Conservation (phyloP, 202 grass and related monocot genomes). For the Saccharum hybrid region DNA sequence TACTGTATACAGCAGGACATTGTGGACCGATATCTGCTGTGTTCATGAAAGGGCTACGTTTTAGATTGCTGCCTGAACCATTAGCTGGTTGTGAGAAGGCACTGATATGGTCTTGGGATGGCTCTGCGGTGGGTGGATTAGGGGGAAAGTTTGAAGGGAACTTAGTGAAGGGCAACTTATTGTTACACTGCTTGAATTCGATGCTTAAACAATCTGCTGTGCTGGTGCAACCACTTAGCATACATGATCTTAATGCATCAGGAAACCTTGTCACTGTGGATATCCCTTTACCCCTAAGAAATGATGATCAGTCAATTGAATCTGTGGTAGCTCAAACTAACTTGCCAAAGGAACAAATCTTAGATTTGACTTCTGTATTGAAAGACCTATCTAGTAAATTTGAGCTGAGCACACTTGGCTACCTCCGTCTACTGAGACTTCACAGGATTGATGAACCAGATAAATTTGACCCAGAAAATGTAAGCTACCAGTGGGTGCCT, state of each 20-base stretch:
- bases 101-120: constrained; percentile 97
- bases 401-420: constrained; percentile 76
- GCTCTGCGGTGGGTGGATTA: constrained; percentile 73
- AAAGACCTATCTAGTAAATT: constrained; percentile 69
- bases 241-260: constrained; percentile 74
- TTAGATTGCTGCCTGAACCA: constrained; percentile 84
- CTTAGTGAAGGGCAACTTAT: constrained; percentile 91
- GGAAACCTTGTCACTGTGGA: constrained; percentile 81
- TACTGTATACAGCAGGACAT: constrained; percentile 72
- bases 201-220: constrained; percentile 89
- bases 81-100: constrained; percentile 90
- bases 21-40: constrained; percentile 92
- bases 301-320: constrained; percentile 73
- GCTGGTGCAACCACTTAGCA: constrained; percentile 84
- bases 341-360: constrained; percentile 54
- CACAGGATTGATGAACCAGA: constrained; percentile 58
- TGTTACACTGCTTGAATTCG: constrained; percentile 93
- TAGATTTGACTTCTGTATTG: constrained; percentile 69
- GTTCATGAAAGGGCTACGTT: constrained; percentile 91
- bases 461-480: constrained; percentile 49
- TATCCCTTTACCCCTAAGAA: constrained; percentile 81
- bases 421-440: constrained; percentile 89
- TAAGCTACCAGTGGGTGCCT: constrained; percentile 88
- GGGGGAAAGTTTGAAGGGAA: constrained; percentile 97
- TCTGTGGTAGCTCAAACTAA: constrained; percentile 52